phyloP scores from a whole-genome alignment of 164 flowering plant genomes.

The Magnolia officinalis region DNA sequence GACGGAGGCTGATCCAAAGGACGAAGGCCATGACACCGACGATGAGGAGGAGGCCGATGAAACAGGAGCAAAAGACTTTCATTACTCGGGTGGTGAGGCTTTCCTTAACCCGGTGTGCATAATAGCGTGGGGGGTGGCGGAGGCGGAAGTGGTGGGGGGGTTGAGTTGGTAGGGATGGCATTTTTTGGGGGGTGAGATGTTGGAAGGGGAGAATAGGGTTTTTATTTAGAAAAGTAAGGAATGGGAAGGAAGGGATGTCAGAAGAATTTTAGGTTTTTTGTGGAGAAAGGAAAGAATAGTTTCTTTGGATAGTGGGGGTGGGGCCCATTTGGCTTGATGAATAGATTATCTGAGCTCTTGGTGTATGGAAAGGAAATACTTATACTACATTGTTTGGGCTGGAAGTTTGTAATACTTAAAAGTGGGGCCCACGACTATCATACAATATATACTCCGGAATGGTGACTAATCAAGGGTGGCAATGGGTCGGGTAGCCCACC shows the following conservation, averaged over 20 bases:
- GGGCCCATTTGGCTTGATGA: neutral
- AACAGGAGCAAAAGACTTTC: conserved; percentile 59
- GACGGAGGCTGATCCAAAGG: conserved; percentile 81
- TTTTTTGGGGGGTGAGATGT: conserved; percentile 3
- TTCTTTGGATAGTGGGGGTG: neutral
- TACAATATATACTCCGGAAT: no score
- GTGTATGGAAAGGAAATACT: no score
- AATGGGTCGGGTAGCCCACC: no score
- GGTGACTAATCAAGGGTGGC: no score
- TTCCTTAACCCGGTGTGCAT: conserved; percentile 64
- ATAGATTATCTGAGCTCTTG: no score
- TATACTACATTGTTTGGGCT: no score
- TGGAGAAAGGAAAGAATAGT: conserved; percentile 34
- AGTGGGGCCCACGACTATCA: no score
- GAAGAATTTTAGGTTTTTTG: conserved; percentile 11
- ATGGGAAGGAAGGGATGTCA: conserved; percentile 12
- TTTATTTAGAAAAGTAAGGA: conserved; percentile 11
- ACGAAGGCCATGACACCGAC: conserved; percentile 65
- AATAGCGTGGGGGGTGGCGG: conserved; percentile 51
- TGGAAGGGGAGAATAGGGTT: neutral
- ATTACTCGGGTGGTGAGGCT: conserved; percentile 64
- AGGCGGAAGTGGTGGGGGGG: conserved; percentile 12
- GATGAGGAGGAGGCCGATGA: conserved; percentile 50
- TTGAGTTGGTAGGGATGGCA: conserved; percentile 5
- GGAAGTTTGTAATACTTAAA: no score